These are phyloP conservation scores for Colletotrichum gloeosporioides DNA, from an alignment of 2,329 filamentous ascomycete species.

Conservation along the genomic window DNA sequence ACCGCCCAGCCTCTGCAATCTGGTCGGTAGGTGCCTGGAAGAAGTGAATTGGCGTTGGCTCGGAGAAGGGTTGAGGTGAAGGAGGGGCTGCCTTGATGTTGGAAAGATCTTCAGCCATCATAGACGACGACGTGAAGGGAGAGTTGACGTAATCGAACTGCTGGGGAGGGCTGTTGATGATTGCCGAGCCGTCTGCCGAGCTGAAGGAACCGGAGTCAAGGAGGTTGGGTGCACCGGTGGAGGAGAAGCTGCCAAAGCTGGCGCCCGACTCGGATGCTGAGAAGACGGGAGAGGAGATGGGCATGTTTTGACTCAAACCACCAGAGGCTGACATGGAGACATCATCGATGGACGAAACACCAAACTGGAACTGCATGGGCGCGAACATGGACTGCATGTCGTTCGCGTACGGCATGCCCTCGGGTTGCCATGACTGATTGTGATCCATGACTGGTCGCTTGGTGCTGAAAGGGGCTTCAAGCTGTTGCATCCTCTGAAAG, in stretches of 20 bases:
- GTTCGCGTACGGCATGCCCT: not conserved
- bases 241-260: constrained; percentile 21
- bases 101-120: not conserved
- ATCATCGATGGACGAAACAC: not conserved
- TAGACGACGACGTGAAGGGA: not conserved
- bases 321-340: not conserved
- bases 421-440: not conserved
- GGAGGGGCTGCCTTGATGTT: not conserved
- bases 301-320: not conserved
- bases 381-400: constrained; percentile 20
- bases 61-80: constrained; percentile 5
- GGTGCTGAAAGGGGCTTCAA: not conserved
- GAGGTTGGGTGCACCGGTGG: not conserved
- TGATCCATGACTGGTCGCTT: constrained; percentile 14
- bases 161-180: not conserved
- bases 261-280: not conserved
- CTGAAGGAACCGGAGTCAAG: constrained; percentile 13
- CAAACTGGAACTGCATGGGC: constrained; percentile 12
- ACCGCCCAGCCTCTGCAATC: not conserved
- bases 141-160: constrained; percentile 12
- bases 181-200: not conserved
- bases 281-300: constrained; percentile 6
- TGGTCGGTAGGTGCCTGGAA: constrained; percentile 5
- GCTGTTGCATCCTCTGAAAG: constrained; percentile 6
- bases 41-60: constrained; percentile 1